These are phyloP conservation scores for Asparagopsis taxiformis DNA, from an alignment of 31 red algal species.

Conservation along the genomic window DNA sequence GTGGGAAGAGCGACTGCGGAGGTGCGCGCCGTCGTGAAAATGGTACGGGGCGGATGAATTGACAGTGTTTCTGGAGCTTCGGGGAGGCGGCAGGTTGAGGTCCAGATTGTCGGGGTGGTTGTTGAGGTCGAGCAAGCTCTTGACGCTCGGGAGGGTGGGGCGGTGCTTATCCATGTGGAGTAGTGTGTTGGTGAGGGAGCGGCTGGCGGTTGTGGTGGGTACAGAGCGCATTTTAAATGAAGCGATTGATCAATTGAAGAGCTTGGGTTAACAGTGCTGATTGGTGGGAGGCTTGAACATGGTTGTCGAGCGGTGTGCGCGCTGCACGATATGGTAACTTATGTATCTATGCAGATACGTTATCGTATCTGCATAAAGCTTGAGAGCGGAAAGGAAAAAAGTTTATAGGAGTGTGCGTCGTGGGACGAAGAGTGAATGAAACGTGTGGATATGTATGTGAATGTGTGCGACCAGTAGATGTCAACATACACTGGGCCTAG, in stretches of 20 bases:
- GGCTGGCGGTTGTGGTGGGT: neutral
- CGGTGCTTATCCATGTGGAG: neutral
- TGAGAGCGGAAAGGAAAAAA: neutral
- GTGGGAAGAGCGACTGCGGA: neutral
- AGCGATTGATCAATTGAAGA: neutral
- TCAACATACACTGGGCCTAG: no score
- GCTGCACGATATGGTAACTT: no score
- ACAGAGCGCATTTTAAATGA: neutral
- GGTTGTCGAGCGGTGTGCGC: no score
- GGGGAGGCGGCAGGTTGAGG: neutral
- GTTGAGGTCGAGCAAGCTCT: neutral
- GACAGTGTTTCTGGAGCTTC: neutral
- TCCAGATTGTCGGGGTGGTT: neutral
- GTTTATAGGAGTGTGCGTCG: neutral
- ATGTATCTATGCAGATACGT: no score
- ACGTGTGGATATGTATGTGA: conserved; percentile 1
- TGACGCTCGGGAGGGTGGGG: neutral
- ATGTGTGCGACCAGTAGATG: neutral
- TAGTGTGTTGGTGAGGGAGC: neutral
- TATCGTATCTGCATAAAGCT: no score
- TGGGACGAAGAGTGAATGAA: neutral
- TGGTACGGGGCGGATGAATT: neutral
- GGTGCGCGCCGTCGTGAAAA: neutral
- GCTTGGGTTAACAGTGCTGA: neutral
- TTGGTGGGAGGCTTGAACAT: no score